These are phyloP conservation scores for Pisolithus sp. DNA, from an alignment of 768 basidiomycete genomes.

Conservation along the genomic window DNA sequence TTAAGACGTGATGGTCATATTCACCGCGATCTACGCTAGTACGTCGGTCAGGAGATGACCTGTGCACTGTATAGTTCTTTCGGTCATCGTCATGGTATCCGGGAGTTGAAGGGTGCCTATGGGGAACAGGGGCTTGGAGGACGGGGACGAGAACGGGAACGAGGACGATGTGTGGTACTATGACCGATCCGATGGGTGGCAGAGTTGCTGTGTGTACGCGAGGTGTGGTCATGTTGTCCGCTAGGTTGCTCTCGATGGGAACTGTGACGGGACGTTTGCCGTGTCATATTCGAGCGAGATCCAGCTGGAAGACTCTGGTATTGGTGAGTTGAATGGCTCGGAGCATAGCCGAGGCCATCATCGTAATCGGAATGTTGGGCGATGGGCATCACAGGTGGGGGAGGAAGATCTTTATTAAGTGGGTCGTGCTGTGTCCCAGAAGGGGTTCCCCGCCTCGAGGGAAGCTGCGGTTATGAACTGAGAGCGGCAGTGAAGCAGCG, in stretches of 20 bases:
- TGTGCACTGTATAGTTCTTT: conserved; percentile 1
- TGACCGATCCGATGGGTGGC: background rate
- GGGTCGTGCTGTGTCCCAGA: too few species aligned
- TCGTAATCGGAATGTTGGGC: conserved; percentile 7
- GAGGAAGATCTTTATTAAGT: too few species aligned
- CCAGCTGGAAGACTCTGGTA: conserved; percentile 3
- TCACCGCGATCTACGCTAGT: conserved; percentile 6
- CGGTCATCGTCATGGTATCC: conserved; percentile 2
- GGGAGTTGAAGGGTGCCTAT: conserved; percentile 22
- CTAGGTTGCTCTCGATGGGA: conserved; percentile 5
- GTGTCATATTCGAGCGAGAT: conserved; percentile 10
- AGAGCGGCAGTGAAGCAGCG: too few species aligned
- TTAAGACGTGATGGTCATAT: conserved; percentile 2
- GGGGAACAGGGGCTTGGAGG: conserved; percentile 10
- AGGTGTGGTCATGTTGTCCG: conserved; percentile 7
- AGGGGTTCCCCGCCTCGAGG: too few species aligned
- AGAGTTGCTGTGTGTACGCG: background rate
- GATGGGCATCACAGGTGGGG: too few species aligned
- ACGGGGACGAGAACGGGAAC: too few species aligned
- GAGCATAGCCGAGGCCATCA: too few species aligned
- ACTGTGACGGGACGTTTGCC: conserved; percentile 14
- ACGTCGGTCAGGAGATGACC: conserved; percentile 5
- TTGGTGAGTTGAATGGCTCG: background rate
- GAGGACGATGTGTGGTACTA: too few species aligned
- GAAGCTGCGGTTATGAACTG: too few species aligned